Evolutionary conservation across 106 monocot genomes (phyloP).

Genomic region (Acanthochlamys bracteata): DNA sequence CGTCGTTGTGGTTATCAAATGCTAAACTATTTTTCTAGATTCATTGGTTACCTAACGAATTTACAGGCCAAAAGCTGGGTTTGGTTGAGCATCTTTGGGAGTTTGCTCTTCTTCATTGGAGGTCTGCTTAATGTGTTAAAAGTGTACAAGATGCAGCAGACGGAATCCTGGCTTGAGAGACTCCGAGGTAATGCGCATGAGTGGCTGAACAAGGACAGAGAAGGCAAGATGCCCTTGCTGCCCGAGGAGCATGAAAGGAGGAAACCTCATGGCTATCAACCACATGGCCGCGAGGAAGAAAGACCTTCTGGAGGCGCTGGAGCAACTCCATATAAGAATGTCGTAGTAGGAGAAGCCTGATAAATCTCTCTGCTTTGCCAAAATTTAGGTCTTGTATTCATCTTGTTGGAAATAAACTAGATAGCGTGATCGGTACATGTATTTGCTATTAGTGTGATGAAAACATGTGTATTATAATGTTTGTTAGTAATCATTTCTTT

Average conservation of each 20-base stretch:
- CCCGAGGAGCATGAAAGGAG: slow-evolving; percentile 19
- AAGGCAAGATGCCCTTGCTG: slow-evolving; percentile 49
- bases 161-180: slow-evolving; percentile 66
- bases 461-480: no score
- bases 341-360: slow-evolving; percentile 18
- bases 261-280: background rate
- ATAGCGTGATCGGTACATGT: background rate
- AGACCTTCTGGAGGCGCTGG: background rate
- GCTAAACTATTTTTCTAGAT: background rate
- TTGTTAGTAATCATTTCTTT: no score
- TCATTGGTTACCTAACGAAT: background rate
- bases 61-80: slow-evolving; percentile 51
- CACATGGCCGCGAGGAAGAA: background rate
- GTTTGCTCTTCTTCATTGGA: slow-evolving; percentile 54
- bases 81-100: slow-evolving; percentile 56
- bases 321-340: slow-evolving; percentile 49
- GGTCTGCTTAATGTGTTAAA: slow-evolving; percentile 60
- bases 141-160: slow-evolving; percentile 86
- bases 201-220: slow-evolving; percentile 42
- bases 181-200: slow-evolving; percentile 72
- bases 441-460: background rate
- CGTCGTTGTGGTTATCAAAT: background rate
- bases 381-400: background rate
- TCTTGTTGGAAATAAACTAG: background rate
- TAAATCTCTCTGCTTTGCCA: background rate